phyloP scores from a whole-genome alignment of 2,329 filamentous ascomycete species.

The Cladosporium austrohemisphaericum region DNA sequence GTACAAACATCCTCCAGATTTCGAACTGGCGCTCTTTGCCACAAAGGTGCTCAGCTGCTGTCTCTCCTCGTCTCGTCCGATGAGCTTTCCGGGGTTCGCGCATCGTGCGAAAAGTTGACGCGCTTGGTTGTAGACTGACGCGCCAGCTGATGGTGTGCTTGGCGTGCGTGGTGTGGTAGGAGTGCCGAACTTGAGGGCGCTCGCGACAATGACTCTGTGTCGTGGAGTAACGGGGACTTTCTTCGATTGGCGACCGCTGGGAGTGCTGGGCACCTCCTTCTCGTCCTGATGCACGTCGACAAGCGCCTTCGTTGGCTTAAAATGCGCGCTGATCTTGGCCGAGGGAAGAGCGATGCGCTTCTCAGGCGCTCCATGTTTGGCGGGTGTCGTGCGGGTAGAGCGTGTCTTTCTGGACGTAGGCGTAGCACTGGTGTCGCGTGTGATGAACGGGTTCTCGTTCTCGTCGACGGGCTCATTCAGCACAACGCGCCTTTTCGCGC shows the following conservation, averaged over 20 bases:
- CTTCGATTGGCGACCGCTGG: conserved; percentile 70
- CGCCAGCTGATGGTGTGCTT: conserved; percentile 54
- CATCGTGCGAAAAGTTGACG: conserved; percentile 83
- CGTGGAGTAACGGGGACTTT: conserved; percentile 72
- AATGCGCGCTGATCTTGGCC: conserved; percentile 46
- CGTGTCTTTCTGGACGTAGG: conserved; percentile 34
- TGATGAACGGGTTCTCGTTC: conserved; percentile 59
- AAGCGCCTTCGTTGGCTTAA: conserved; percentile 38
- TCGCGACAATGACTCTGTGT: conserved; percentile 58
- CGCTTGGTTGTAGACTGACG: conserved; percentile 81
- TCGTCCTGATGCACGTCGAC: conserved; percentile 38
- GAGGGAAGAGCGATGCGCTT: conserved; percentile 43
- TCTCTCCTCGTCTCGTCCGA: conserved; percentile 70
- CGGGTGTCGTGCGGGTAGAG: conserved; percentile 37
- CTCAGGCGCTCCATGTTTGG: conserved; percentile 47
- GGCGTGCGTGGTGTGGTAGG: conserved; percentile 72
- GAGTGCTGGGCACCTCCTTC: conserved; percentile 61
- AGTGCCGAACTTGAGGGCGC: conserved; percentile 44
- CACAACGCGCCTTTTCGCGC: conserved; percentile 42
- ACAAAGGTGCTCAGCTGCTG: conserved; percentile 68
- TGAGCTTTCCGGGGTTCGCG: conserved; percentile 67
- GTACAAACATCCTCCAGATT: conserved; percentile 78
- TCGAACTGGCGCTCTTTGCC: conserved; percentile 55
- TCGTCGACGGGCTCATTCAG: conserved; percentile 60
- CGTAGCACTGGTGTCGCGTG: conserved; percentile 32